These are phyloP conservation scores for Apiotrichum gamsii DNA, from an alignment of 1,284 basidiomycete genomes.

Conservation along the genomic window DNA sequence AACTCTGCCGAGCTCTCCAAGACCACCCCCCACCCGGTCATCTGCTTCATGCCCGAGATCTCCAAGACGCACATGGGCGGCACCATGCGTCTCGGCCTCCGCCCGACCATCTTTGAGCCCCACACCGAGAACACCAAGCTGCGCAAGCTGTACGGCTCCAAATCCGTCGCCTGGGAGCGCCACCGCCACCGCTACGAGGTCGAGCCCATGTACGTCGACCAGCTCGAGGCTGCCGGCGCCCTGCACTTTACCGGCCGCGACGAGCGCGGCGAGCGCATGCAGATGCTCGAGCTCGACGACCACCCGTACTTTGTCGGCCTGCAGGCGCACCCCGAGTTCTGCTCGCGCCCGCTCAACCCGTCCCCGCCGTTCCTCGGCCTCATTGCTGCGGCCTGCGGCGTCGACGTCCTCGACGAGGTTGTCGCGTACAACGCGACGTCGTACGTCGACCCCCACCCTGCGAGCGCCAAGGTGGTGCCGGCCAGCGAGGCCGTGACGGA, in stretches of 20 bases:
- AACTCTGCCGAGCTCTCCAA: constrained; percentile 77
- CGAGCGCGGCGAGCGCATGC: constrained; percentile 95
- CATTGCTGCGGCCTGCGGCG: constrained; percentile 74
- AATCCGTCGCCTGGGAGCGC: constrained; percentile 84
- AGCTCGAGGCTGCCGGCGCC: constrained; percentile 61
- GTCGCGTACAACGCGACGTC: constrained; percentile 57
- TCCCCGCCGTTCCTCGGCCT: constrained; percentile 97
- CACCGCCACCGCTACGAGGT: constrained; percentile 98
- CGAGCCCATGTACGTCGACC: constrained; percentile 78
- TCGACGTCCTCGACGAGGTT: constrained; percentile 65
- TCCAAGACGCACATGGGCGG: constrained; percentile 97
- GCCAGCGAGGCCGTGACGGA: constrained; percentile 41
- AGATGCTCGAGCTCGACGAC: constrained; percentile 80
- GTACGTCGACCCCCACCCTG: constrained; percentile 53
- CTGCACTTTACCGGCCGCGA: constrained; percentile 87
- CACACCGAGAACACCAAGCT: constrained; percentile 59
- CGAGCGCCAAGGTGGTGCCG: constrained; percentile 44
- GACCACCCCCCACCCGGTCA: constrained; percentile 59
- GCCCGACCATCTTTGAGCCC: constrained; percentile 82
- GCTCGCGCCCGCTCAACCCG: constrained; percentile 95
- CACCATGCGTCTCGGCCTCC: constrained; percentile 93
- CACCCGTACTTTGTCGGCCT: constrained; percentile 94
- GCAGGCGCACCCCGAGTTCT: constrained; percentile 98
- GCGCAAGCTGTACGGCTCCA: constrained; percentile 78
- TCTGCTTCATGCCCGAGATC: constrained; percentile 99